A percentile compares a stretch with the other conserved stretches of the same genome.
Evolutionary conservation across 176 grass and related monocot species (phyloP).

Genomic region (Oryza rufipogon): DNA sequence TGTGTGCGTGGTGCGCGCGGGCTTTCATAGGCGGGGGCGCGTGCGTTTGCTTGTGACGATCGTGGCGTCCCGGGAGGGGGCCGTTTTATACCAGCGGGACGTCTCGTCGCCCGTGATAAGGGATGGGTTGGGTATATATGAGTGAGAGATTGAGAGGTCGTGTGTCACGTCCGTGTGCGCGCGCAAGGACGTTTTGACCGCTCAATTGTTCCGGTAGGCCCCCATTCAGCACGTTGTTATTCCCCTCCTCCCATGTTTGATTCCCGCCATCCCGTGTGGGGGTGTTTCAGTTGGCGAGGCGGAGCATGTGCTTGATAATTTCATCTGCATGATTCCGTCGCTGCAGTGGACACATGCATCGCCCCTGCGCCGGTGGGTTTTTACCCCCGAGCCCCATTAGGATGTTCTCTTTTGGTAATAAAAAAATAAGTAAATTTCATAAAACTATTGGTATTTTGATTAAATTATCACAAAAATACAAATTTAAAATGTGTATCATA

Average conservation of each 20-base stretch:
- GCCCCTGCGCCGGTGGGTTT: not conserved
- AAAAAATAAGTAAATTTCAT: too few species aligned
- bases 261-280: constrained; percentile 3
- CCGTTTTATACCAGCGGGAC: constrained; percentile 38
- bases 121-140: not conserved
- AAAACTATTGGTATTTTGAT: too few species aligned
- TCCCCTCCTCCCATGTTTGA: not conserved
- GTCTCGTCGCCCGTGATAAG: constrained; percentile 23
- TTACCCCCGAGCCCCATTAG: not conserved
- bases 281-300: not conserved
- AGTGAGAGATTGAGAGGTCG: not conserved
- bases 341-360: not conserved
- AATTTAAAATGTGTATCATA: too few species aligned
- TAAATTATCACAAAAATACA: too few species aligned
- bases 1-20: constrained; percentile 23
- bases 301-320: constrained; percentile 22
- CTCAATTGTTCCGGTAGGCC: not conserved
- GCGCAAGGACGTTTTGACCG: constrained; percentile 39
- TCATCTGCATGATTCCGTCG: not conserved
- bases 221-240: not conserved
- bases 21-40: constrained; percentile 29
- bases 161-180: not conserved
- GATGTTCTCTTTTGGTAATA: too few species aligned
- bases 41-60: not conserved
- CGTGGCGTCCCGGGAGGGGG: constrained; percentile 15